Evolutionary conservation across 2,329 filamentous ascomycete species (phyloP).

Genomic region (Scorias spongiosa): DNA sequence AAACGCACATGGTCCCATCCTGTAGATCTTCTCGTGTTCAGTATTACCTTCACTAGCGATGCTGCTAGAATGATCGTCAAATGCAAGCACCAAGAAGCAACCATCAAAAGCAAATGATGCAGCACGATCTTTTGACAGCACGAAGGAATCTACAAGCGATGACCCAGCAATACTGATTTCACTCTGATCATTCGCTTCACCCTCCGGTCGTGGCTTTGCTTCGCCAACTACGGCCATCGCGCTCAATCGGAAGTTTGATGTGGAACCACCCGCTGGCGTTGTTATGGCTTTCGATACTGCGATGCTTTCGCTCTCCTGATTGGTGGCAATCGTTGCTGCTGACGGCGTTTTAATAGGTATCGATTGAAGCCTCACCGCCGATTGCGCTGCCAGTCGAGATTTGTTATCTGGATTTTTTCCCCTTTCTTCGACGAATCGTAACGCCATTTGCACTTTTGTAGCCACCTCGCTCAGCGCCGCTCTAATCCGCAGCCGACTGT

Average conservation of each 20-base stretch:
- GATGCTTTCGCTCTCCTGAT: neutral
- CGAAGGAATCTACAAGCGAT: neutral
- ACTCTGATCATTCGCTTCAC: neutral
- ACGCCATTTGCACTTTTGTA: neutral
- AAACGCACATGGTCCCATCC: neutral
- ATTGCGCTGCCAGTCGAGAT: neutral
- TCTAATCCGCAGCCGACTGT: neutral
- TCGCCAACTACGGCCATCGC: neutral
- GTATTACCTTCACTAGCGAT: neutral
- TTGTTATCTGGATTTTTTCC: neutral
- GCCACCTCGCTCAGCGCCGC: neutral
- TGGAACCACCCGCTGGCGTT: neutral
- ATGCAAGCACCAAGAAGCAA: neutral
- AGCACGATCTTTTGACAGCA: neutral
- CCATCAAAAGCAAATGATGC: neutral
- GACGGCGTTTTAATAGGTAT: neutral
- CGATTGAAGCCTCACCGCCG: neutral
- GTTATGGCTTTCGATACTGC: neutral
- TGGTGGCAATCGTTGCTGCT: neutral
- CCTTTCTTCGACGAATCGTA: neutral
- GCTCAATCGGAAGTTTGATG: neutral
- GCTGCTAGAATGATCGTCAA: neutral
- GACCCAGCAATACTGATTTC: neutral
- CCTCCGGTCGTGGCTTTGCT: neutral
- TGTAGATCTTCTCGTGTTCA: neutral